A percentile compares a stretch with the other conserved stretches of the same genome.
These are phyloP conservation scores for Sodiomyces alkalinus DNA, from an alignment of 2,329 filamentous ascomycete species.

Conservation along the genomic window DNA sequence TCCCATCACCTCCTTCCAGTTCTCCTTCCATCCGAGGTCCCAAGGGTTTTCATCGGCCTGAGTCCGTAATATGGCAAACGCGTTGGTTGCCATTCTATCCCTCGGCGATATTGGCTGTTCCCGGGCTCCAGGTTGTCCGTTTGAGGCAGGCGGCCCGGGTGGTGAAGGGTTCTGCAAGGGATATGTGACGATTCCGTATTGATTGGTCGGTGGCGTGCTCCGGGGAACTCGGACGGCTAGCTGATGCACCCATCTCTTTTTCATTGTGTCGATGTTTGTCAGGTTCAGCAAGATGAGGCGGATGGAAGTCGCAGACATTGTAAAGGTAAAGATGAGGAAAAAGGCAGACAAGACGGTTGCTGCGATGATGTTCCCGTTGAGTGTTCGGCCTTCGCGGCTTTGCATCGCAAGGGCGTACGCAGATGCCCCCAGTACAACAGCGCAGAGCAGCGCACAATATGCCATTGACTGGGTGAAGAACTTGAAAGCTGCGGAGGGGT, in stretches of 20 bases:
- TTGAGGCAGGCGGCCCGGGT: constrained; percentile 3
- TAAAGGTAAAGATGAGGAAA: constrained; percentile 66
- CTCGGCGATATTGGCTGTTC: constrained; percentile 4
- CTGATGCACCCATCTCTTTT: constrained; percentile 46
- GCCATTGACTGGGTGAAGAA: constrained; percentile 81
- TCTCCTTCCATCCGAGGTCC: constrained; percentile 54
- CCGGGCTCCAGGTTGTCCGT: constrained; percentile 4
- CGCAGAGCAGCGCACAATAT: constrained; percentile 56
- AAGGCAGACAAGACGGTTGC: constrained; percentile 51
- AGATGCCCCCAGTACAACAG: constrained; percentile 45
- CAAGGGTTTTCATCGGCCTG: constrained; percentile 70
- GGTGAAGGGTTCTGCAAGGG: constrained; percentile 26
- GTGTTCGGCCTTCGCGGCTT: constrained; percentile 18
- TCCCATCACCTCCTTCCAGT: constrained; percentile 74
- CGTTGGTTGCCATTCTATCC: constrained; percentile 38
- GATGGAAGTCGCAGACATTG: constrained; percentile 61
- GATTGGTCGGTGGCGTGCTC: constrained; percentile 23
- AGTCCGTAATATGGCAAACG: constrained; percentile 67
- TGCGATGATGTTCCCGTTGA: constrained; percentile 49
- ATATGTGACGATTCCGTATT: constrained; percentile 41
- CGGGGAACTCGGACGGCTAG: constrained; percentile 59
- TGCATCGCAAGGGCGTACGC: constrained; percentile 48
- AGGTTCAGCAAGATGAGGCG: constrained; percentile 58
- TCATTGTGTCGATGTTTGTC: constrained; percentile 73
- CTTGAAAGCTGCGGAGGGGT: constrained; percentile 51